phyloP scores from a whole-genome alignment of 257 asterid genomes.

The Solanum chiquidenum region DNA sequence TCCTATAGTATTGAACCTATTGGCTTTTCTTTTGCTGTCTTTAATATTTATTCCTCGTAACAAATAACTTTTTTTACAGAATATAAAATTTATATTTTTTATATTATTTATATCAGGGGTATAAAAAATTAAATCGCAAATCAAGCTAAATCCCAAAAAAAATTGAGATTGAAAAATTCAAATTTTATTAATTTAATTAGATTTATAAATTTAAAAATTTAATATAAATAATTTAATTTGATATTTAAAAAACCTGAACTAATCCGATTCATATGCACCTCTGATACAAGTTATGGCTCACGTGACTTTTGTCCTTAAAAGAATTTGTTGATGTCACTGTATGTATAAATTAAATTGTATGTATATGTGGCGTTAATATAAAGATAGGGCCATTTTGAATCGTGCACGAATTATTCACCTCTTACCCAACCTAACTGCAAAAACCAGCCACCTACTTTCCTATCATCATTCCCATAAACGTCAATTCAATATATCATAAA shows the following conservation, averaged over 20 bases:
- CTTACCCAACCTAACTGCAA: neutral
- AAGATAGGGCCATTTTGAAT: neutral
- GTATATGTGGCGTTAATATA: neutral
- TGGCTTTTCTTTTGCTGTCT: fast-evolving
- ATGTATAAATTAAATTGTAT: neutral
- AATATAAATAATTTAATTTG: no score
- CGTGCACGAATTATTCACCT: neutral
- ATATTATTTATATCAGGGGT: fast-evolving
- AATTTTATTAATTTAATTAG: fast-evolving
- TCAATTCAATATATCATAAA: no score
- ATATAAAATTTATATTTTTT: no score
- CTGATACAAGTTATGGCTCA: no score
- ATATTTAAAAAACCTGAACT: no score
- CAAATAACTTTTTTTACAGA: fast-evolving
- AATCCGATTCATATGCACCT: fast-evolving
- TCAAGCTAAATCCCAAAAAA: no score
- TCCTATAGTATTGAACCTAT: neutral
- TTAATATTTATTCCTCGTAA: no score
- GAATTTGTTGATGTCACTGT: neutral
- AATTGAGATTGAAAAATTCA: fast-evolving
- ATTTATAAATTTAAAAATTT: no score
- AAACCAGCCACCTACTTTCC: neutral
- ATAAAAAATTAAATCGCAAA: no score
- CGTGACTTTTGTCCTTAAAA: no score
- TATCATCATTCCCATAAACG: neutral